Percentiles rank a stretch among this genome's conserved stretches.
Conservation (phyloP, 805 yeast species). For the Starmerella davenportii region DNA sequence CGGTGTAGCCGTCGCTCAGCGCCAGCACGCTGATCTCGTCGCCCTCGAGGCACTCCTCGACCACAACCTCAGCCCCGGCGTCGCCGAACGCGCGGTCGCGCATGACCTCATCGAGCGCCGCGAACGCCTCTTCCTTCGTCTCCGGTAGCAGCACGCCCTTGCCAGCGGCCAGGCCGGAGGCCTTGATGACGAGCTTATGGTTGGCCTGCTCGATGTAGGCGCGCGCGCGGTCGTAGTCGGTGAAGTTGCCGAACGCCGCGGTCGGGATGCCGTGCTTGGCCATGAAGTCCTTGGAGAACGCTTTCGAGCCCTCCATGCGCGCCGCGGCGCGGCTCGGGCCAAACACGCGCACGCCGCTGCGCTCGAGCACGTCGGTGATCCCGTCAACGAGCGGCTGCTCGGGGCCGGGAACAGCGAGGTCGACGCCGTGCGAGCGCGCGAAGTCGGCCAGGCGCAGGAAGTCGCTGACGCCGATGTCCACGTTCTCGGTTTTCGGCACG, state of each 20-base stretch:
- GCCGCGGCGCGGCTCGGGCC: constrained; percentile 94
- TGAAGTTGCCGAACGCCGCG: constrained; percentile 74
- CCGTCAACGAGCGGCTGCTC: constrained; percentile 98
- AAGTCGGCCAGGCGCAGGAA: constrained; percentile 55
- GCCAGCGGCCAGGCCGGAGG: constrained; percentile 97
- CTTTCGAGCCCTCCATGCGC: constrained; percentile 87
- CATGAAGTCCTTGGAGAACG: constrained; percentile 89
- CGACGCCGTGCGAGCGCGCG: constrained; percentile 48
- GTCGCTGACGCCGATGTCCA: constrained; percentile 51
- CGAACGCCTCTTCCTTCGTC: constrained; percentile 63
- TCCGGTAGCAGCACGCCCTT: constrained; percentile 93
- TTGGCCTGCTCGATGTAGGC: constrained; percentile 45
- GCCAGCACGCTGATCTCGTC: constrained; percentile 90
- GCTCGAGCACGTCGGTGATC: constrained; percentile 48
- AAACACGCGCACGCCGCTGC: constrained; percentile 84
- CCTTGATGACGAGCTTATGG: constrained; percentile 78
- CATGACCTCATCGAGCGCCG: constrained; percentile 77
- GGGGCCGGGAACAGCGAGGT: constrained; percentile 91
- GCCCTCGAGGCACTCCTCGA: constrained; percentile 92
- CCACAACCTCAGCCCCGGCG: constrained; percentile 90
- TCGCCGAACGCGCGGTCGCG: constrained; percentile 70
- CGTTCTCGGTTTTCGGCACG: constrained; percentile 42
- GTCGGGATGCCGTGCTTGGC: constrained; percentile 83
- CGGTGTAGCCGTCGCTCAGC: constrained; percentile 82
- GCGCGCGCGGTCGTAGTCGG: constrained; percentile 55